Conservation (phyloP, 441 rosid genomes). For the Jatropha podagrica region DNA sequence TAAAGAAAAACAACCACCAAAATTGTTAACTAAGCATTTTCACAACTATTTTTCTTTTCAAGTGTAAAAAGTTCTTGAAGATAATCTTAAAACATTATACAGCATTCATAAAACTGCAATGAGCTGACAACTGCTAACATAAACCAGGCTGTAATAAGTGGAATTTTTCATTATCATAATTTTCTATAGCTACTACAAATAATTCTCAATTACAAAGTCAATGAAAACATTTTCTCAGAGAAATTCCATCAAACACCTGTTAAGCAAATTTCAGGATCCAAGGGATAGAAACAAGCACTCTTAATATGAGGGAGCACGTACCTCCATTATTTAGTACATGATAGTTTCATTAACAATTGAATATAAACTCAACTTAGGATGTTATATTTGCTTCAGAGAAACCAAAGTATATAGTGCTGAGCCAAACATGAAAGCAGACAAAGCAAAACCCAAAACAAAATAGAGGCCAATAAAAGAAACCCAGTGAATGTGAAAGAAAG, state of each 20-base stretch:
- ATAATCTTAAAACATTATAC: neutral
- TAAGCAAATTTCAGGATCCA: constrained; percentile 3
- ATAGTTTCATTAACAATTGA: neutral
- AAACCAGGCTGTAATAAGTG: neutral
- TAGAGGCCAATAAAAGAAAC: neutral
- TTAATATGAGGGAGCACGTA: neutral
- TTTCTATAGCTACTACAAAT: neutral
- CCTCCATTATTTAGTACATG: neutral
- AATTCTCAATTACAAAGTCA: neutral
- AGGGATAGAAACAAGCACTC: neutral
- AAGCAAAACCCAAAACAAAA: neutral
- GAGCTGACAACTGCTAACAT: neutral
- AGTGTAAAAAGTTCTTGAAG: neutral
- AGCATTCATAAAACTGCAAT: neutral
- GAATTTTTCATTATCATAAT: neutral
- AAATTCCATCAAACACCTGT: constrained; percentile 6
- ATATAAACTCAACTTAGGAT: neutral
- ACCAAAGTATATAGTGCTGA: neutral
- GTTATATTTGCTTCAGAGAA: neutral
- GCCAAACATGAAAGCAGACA: neutral
- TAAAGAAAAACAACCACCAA: neutral
- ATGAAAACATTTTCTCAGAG: neutral
- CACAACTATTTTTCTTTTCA: neutral
- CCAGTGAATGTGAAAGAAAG: neutral
- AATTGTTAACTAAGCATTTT: neutral